Percentiles rank a stretch among this genome's conserved stretches.
These are phyloP conservation scores for Amanita molliuscula DNA, from an alignment of 768 basidiomycete species.

Conservation along the genomic window DNA sequence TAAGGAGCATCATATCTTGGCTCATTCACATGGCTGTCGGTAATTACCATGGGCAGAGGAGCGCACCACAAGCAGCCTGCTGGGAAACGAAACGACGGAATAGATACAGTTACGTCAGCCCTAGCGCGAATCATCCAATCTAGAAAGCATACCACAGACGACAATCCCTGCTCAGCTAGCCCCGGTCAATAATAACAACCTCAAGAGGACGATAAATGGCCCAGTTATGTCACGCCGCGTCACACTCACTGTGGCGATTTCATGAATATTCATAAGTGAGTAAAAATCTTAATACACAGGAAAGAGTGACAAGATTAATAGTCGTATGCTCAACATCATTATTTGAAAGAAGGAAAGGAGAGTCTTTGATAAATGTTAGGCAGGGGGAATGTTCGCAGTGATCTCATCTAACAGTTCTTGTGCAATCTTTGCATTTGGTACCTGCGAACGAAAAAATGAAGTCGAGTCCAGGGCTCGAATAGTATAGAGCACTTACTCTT, in stretches of 20 bases:
- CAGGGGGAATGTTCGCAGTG: slow-evolving; percentile 34
- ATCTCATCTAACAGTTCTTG: slow-evolving; percentile 55
- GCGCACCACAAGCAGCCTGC: too few species aligned
- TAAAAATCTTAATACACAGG: not conserved
- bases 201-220: too few species aligned
- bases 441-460: slow-evolving; percentile 24
- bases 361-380: slow-evolving; percentile 11
- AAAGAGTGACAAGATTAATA: slow-evolving; percentile 2
- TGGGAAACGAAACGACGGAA: too few species aligned
- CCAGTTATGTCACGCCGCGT: too few species aligned
- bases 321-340: not conserved
- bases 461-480: slow-evolving; percentile 3
- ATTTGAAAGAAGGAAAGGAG: not conserved
- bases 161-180: too few species aligned
- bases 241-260: not conserved
- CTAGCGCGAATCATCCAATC: too few species aligned
- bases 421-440: slow-evolving; percentile 61
- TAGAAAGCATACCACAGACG: too few species aligned
- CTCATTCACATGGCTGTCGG: too few species aligned
- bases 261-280: slow-evolving; percentile 4
- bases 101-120: too few species aligned
- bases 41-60: too few species aligned
- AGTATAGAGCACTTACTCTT: slow-evolving; percentile 35
- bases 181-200: too few species aligned
- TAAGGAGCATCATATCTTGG: too few species aligned